A percentile compares a stretch with the other conserved stretches of the same genome.
Evolutionary conservation across 352 stramenopile genomes (phyloP).

Genomic region (Phytophthora sansomeana): DNA sequence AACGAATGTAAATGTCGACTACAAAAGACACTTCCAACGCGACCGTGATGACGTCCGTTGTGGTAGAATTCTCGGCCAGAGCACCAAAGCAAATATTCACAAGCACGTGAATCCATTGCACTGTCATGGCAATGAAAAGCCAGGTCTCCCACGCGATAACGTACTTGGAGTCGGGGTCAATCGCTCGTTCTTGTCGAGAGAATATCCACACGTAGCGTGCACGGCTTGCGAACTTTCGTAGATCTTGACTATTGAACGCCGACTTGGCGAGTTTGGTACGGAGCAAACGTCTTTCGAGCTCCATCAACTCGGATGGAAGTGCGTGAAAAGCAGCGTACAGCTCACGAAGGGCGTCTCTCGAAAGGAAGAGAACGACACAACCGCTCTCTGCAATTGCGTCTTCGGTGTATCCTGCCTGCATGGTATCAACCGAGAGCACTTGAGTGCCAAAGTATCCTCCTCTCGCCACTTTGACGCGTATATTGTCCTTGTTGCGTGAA

Average conservation of each 20-base stretch:
- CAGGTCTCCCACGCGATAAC: slow-evolving; percentile 40
- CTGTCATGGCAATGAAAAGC: slow-evolving; percentile 40
- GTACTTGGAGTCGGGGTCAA: slow-evolving; percentile 48
- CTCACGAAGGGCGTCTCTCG: slow-evolving; percentile 40
- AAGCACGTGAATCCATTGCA: slow-evolving; percentile 49
- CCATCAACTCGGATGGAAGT: slow-evolving; percentile 44
- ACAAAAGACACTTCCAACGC: slow-evolving; percentile 47
- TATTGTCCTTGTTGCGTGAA: slow-evolving; percentile 9
- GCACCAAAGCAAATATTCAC: slow-evolving; percentile 51
- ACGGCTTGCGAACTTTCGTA: not conserved
- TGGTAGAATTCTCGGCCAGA: not conserved
- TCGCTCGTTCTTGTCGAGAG: slow-evolving; percentile 7
- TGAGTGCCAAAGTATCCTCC: slow-evolving; percentile 56
- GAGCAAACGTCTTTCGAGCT: slow-evolving; percentile 49
- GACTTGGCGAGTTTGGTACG: slow-evolving; percentile 48
- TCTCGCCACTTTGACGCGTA: slow-evolving; percentile 35
- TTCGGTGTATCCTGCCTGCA: slow-evolving; percentile 48
- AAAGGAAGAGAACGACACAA: slow-evolving; percentile 57
- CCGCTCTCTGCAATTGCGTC: slow-evolving; percentile 50
- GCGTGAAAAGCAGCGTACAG: slow-evolving; percentile 56
- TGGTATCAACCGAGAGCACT: slow-evolving; percentile 26
- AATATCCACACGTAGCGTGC: slow-evolving; percentile 1
- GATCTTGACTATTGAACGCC: slow-evolving; percentile 6
- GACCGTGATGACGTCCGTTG: slow-evolving; percentile 32
- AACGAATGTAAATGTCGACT: slow-evolving; percentile 55